Base-by-base conservation (phyloP, 352 stramenopile species). In the Elongisporangium anandrum region DNA sequence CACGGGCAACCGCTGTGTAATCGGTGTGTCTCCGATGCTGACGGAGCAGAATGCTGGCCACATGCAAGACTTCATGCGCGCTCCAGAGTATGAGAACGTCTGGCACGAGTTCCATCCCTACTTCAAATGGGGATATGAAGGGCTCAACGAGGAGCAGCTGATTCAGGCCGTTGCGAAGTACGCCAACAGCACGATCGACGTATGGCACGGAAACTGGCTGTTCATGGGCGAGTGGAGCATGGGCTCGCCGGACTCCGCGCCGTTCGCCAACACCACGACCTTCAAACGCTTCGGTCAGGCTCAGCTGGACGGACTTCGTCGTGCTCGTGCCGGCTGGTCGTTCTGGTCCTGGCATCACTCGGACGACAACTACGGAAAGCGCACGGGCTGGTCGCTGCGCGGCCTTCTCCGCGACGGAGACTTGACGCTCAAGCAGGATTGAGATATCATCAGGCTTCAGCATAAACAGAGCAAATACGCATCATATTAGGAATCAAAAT, bases 301-400 rank as follows among this genome's bases (percentile, higher is more conserved):
- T 0, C 81, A 91, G 61, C 66, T 92, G 5, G 59, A 80, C 21
- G 75, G 74, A 0, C 88, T 92, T 45, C 63, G 60, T 21, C 59
- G 75, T 6, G 85, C 85, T n/a, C 80, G 90, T 54, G 74, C 78
- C 4, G 85, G 85, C 16, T 95, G 83, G 84, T 83, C 87, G 23
- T 95, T 95, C 70, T 95, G 86, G 86, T 90, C 71, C 38, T 95
- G 86, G 86, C 76, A 76, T 24, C 84, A 94, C 51, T 81, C 79
- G 3, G 85, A 93, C 60, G 83, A 93, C 57, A 62, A 65, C 54
- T 69, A 85, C 60, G 73, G 72, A 47, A 64, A 63, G 38, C 66
- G 75, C 34, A 78, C 79, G 29, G 81, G 78, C 0, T 95, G 86
- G 86, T 92, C 81, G 39, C 72, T 95, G 77, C 79, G 84, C 12